Base-by-base conservation (phyloP, 306 rosid species). In the Cyclanthera cordifolia region DNA sequence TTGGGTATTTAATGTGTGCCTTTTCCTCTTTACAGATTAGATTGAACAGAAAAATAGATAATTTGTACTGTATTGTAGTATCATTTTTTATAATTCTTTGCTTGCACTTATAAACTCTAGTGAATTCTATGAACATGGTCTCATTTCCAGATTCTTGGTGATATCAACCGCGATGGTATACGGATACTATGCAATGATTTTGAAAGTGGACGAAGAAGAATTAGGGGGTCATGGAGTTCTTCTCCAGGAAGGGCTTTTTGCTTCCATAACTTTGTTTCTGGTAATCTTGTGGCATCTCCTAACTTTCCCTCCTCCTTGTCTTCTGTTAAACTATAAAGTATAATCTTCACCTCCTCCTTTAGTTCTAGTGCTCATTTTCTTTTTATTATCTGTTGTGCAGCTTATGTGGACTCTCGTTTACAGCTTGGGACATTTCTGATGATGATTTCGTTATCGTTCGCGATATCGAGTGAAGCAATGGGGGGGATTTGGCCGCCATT, bases 171-270 rank as follows among this genome's bases (percentile, higher is more conserved):
- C 87, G 66, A 77, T 94, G 43, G 77, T 88, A 67, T 94, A 90
- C 47, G 86, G 97, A 68, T 90, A 94, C 75, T 94, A 94, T 24
- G 85, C 95, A 13, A 70, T 88, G 77, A 74, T 94, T 75, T 83
- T 94, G 65, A 90, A 88, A 87, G 80, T 94, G 72, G 99, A 94
- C 0, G 99, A 94, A 78, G 99, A 94, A 75, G 99, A 94, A 63
- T 86, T 83, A 52, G 97, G 99, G 0, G 99, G 99, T 63, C 99
- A 94, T 70, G 94, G 95, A 65, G 87, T 95, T 74, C 99, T 94
- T 71, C 99, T 94, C 39, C 99, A 90, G 81, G 99, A 94, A 75
- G 99, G 99, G 21, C 90, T 94, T 76, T 94, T 94, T 54, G 99
- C 99, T 37, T 94, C 99, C 30, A 23, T 79, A 70, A 94, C 97